Conservation (phyloP, 75 land plant species). For the Pinus albicaulis region DNA sequence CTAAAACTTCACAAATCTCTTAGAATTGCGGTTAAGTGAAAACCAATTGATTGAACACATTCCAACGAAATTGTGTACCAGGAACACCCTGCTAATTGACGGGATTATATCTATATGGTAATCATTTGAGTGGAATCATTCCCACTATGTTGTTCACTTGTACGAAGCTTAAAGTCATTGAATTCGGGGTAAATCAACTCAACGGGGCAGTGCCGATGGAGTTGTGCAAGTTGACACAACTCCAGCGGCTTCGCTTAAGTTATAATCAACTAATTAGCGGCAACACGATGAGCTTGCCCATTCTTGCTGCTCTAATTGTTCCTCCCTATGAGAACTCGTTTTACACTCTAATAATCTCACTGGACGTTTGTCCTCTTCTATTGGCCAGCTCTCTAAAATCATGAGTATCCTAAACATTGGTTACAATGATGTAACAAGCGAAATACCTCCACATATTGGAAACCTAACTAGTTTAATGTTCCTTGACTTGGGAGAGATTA, state of each 20-base stretch:
- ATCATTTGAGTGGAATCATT: constrained; percentile 8
- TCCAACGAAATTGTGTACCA: neutral
- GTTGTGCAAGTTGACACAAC: neutral
- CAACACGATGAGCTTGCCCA: neutral
- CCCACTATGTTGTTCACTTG: neutral
- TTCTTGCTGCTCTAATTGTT: constrained; percentile 3
- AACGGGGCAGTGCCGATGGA: neutral
- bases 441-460: neutral
- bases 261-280: neutral
- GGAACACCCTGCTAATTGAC: neutral
- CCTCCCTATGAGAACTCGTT: neutral
- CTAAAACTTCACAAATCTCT: constrained; percentile 19
- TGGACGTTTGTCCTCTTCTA: neutral
- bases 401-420: neutral
- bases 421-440: neutral
- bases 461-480: neutral
- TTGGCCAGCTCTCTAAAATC: neutral
- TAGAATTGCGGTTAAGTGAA: neutral
- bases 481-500: neutral
- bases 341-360: neutral
- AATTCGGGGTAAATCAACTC: neutral
- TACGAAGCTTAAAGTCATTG: neutral
- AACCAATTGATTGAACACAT: neutral
- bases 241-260: neutral
- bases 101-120: neutral